Base-by-base conservation (phyloP, 805 yeast species). In the Metschnikowia anglica region DNA sequence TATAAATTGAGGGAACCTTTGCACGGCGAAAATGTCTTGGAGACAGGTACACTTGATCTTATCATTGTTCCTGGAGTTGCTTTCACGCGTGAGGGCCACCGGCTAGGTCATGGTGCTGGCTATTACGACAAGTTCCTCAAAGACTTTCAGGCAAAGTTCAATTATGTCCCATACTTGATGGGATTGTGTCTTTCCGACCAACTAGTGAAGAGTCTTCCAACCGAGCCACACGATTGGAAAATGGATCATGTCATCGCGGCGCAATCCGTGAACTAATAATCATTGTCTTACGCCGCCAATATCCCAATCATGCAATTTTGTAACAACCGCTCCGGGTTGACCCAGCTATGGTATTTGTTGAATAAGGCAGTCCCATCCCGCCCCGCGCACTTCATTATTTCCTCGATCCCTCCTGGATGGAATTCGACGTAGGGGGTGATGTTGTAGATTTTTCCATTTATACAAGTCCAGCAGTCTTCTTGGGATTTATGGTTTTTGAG, bases 31-130 rank as follows among this genome's bases (percentile, higher is more conserved):
- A 64, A 70, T 44, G 44, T 50, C 3, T 39, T 63, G 37, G 55
- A 54, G 1, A 23, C 55, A 0, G 65, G 63, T 2, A 51, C 43
- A 2, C 63, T 91, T 17, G 97, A 91, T 52, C 54, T 91, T 8
- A 66, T 91, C 5, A 63, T 91, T 5, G 71, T 91, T 0, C 98
- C 98, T 0, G 97, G 95, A 0, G 83, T 91, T 1, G 96, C 87
- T 1, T 90, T 87, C 61, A 75, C 86, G 1, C 50, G 20, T 4
- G 44, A 45, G 1, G 63, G 80, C 17, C 60, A 68, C 10, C 61
- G 99, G 41, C 59, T 91, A 40, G 99, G 99, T 1, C 95, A 88
- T 59, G 99, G 99, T 1, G 91, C 83, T 4, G 99, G 97, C 0
- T 89, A 79, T 61, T 91, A 93, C 60, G 99, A 91, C 60, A 88